These are phyloP conservation scores for Fennellomyces sp. DNA, from an alignment of 371 early-diverging fungal species.

Conservation along the genomic window DNA sequence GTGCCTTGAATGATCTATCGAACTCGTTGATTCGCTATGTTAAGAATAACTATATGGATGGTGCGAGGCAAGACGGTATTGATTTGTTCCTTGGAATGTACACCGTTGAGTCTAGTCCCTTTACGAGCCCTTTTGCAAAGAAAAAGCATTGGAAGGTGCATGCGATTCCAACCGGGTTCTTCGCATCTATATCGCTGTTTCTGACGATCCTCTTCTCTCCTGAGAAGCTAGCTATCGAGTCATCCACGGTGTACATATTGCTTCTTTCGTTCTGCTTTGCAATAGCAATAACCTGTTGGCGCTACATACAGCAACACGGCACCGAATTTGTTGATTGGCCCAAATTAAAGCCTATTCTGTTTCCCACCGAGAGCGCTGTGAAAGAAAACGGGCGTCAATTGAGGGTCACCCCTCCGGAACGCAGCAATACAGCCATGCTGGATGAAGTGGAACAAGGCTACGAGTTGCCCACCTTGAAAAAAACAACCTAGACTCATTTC, in stretches of 20 bases:
- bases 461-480: constrained; percentile 40
- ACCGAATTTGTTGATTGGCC: constrained; percentile 51
- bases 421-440: constrained; percentile 28
- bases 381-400: neutral
- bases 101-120: constrained; percentile 37
- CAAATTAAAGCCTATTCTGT: constrained; percentile 20
- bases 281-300: constrained; percentile 24
- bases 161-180: constrained; percentile 25
- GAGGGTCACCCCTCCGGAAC: constrained; percentile 6
- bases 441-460: constrained; percentile 47
- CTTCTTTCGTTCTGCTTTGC: constrained; percentile 40
- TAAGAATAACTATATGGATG: constrained; percentile 93
- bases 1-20: constrained; percentile 77
- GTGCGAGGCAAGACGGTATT: constrained; percentile 84
- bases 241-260: constrained; percentile 27
- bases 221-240: constrained; percentile 18
- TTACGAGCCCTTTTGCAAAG: constrained; percentile 31
- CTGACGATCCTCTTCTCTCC: constrained; percentile 29
- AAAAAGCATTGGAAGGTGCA: constrained; percentile 15
- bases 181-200: constrained; percentile 28
- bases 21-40: constrained; percentile 87
- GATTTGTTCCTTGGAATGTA: constrained; percentile 82
- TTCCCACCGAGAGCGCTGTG: neutral
- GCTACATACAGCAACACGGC: constrained; percentile 42
- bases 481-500: constrained; percentile 26